These are phyloP conservation scores for Candida sithepensis DNA, from an alignment of 805 yeast genomes.

Conservation along the genomic window DNA sequence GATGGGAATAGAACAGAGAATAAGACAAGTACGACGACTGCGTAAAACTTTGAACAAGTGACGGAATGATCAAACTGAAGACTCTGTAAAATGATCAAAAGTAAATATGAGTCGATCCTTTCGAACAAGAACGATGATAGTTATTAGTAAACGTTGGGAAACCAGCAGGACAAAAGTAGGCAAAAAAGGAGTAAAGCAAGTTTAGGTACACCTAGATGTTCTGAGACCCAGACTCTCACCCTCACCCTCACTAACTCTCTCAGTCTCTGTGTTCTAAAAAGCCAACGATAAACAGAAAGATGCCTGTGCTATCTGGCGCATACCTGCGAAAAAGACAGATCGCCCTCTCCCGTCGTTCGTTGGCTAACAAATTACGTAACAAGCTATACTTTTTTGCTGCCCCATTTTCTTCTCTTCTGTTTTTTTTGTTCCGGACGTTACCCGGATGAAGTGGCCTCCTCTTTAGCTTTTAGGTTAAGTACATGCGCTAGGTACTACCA, in stretches of 20 bases:
- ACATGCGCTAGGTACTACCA: too few species aligned
- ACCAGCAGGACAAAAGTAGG: background rate
- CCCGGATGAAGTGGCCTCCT: background rate
- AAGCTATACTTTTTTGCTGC: background rate
- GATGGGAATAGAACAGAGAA: background rate
- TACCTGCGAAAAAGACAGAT: background rate
- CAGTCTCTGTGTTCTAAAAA: background rate
- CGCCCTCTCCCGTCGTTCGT: background rate
- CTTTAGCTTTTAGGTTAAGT: too few species aligned
- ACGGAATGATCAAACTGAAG: background rate
- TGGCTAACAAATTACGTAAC: too few species aligned
- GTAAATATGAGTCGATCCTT: background rate
- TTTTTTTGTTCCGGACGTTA: too few species aligned
- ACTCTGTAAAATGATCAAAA: background rate
- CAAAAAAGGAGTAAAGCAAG: background rate
- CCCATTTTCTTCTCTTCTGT: background rate
- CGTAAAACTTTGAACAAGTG: background rate
- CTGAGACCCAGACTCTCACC: background rate
- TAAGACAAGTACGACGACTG: background rate
- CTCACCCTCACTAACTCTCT: background rate
- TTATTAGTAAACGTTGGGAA: background rate
- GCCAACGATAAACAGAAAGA: background rate
- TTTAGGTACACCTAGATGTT: background rate
- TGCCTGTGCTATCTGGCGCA: background rate
- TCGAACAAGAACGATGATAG: background rate